Evolutionary conservation across 2,329 filamentous ascomycete genomes (phyloP), one percentile per base, ranked within the genome.

Genomic region (Conoideocrella luteorostrata): DNA sequence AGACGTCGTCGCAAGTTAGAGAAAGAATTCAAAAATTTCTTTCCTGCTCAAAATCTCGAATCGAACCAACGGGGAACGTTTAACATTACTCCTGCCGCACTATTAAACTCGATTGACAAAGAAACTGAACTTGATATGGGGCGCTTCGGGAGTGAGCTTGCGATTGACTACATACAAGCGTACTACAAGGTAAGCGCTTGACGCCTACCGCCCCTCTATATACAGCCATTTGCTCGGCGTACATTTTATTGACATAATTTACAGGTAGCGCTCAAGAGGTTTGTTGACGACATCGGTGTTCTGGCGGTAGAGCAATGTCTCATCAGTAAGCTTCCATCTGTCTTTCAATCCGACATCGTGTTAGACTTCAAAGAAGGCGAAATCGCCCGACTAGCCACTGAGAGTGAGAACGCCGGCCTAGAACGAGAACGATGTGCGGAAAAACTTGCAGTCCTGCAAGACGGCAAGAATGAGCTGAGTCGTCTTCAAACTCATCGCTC

Each of bases 131-230:
- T 28, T 4, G 35, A 47, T 11, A 45, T 47, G 46, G 39, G 43
- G 12, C 18, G 13, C 1, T 42, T 34, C 11, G 43, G 29, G 10
- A 45, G 41, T 13, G 42, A 47, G 24, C n/a, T 47, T 10, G 50
- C 47, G 1, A 39, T 69, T 1, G 65, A 69, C 38, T 62, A 54
- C 15, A 57, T 68, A 49, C 52, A 62, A 26, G 65, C 66, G 0
- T 71, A 67, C 42, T 71, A 71, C 43, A 58, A 69, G 55, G 67
- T 60, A 38, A 41, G 24, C n/a, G n/a, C n/a, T n/a, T n/a, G n/a
- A n/a, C n/a, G n/a, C n/a, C n/a, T n/a, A n/a, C n/a, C n/a, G n/a
- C n/a, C n/a, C n/a, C n/a, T n/a, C n/a, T n/a, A n/a, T n/a, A n/a
- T n/a, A n/a, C n/a, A n/a, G n/a, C n/a, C n/a, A n/a, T n/a, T n/a